Conservation (phyloP, 192 early-diverging fungal species). For the Backusella morwellensis region DNA sequence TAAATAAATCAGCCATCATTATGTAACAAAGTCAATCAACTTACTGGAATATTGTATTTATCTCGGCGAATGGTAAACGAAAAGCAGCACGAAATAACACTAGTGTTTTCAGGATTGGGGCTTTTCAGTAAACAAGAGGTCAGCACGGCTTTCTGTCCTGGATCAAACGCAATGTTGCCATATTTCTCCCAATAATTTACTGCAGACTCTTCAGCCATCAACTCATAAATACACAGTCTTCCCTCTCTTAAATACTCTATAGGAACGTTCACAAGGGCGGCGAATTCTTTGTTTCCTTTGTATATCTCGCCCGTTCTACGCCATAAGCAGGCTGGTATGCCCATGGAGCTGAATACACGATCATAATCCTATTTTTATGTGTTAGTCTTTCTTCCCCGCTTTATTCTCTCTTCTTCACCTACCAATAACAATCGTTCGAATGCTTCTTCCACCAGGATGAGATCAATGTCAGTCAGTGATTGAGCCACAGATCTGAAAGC, state of each 20-base stretch:
- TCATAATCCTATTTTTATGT: slow-evolving; percentile 78
- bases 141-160: slow-evolving; percentile 93
- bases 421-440: slow-evolving; percentile 91
- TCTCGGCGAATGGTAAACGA: slow-evolving; percentile 95
- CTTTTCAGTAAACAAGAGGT: slow-evolving; percentile 83
- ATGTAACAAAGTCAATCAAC: neutral
- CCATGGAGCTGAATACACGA: slow-evolving; percentile 93
- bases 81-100: slow-evolving; percentile 82
- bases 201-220: slow-evolving; percentile 89
- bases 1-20: neutral
- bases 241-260: slow-evolving; percentile 78
- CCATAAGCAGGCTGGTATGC: slow-evolving; percentile 95
- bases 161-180: slow-evolving; percentile 96
- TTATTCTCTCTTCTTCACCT: slow-evolving; percentile 1
- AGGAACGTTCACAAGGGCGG: slow-evolving; percentile 79
- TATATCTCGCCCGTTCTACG: slow-evolving; percentile 95
- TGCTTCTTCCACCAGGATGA: slow-evolving; percentile 94
- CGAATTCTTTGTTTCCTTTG: slow-evolving; percentile 96
- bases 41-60: slow-evolving; percentile 79
- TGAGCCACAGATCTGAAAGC: slow-evolving; percentile 88
- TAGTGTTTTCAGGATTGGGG: slow-evolving; percentile 48
- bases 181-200: slow-evolving; percentile 99
- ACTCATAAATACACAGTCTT: slow-evolving; percentile 30
- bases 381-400: neutral
- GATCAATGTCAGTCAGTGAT: slow-evolving; percentile 88